Base-by-base conservation (phyloP, 1,284 basidiomycete genomes). In the Trichosporon faecale region DNA sequence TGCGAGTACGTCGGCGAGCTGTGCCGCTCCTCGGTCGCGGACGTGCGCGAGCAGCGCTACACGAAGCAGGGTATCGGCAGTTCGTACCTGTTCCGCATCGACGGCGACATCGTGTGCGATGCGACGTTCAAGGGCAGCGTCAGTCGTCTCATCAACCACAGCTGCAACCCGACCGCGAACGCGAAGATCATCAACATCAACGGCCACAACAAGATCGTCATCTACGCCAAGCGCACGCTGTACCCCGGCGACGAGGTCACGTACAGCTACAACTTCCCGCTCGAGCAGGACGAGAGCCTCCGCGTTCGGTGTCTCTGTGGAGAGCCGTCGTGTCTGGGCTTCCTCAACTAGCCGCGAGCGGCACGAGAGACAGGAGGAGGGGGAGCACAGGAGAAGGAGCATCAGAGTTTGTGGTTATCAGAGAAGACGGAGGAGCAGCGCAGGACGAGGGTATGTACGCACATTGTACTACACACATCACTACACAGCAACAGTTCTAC, bases 1-100 rank as follows among this genome's bases (percentile, higher is more conserved):
- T 98, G 99, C 84, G 97, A 99, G 85, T 99, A 99, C 78, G 97
- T 99, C 9, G 97, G 97, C 37, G 97, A 99, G 86, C 88, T 98
- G 72, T 92, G 97, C 73, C 88, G 97, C 27, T 94, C 95, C 68
- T 92, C 94, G 76, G 94, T 99, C 4, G 96, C 97, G 29, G 97
- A 99, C 80, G 93, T 95, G 81, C 88, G 97, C 67, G 97, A 99
- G 86, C 96, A 97, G 86, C 88, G 90, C 76, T 99, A 99, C 82
- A 94, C 98, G 84, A 87, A 93, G 66, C 93, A 95, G 80, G 95
- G 95, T 1, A 98, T 98, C 75, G 95, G 95, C 18, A 94, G 91
- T 79, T 94, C 92, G 79, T 98, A 98, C 84, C 86, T 98, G 52
- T 98, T 98, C 85, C 87, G 93, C 73, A 93, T 95, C 74, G 93